These are phyloP conservation scores for Zygotorulaspora chibaensis DNA, from an alignment of 805 yeast genomes.

Conservation along the genomic window DNA sequence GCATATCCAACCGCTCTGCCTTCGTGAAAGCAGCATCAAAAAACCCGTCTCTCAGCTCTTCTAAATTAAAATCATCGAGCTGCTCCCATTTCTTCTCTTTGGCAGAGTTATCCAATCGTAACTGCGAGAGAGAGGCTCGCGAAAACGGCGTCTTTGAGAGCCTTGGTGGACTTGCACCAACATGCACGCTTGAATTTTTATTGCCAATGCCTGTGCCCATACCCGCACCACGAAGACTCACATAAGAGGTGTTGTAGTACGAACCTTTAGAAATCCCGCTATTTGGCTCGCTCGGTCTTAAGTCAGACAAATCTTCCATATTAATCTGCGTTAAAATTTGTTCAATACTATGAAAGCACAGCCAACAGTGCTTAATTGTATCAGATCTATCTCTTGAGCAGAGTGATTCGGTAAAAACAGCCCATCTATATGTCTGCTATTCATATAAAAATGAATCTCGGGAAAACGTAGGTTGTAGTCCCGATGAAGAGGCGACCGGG, in stretches of 20 bases:
- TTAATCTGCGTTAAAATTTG: background rate
- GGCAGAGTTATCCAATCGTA: slow-evolving; percentile 31
- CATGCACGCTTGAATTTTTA: background rate
- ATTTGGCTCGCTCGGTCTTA: background rate
- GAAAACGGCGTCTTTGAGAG: slow-evolving; percentile 20
- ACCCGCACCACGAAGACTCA: slow-evolving; percentile 17
- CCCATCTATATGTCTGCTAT: too few species aligned
- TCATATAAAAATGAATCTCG: background rate
- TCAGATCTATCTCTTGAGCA: background rate
- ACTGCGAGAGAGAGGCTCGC: slow-evolving; percentile 36
- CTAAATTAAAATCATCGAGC: slow-evolving; percentile 37
- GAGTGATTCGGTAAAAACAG: too few species aligned
- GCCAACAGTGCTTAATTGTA: background rate
- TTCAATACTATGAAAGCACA: background rate
- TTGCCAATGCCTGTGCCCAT: slow-evolving; percentile 2
- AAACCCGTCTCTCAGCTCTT: slow-evolving; percentile 46
- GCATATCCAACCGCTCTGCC: slow-evolving; percentile 12
- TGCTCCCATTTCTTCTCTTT: slow-evolving; percentile 29
- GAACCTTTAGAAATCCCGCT: slow-evolving; percentile 26
- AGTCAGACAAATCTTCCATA: background rate
- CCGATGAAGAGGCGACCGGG: background rate
- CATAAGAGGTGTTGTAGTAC: slow-evolving; percentile 22
- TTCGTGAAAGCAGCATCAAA: slow-evolving; percentile 44
- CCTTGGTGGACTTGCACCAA: slow-evolving; percentile 1
- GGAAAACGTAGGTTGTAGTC: background rate